Conservation (phyloP, 441 rosid genomes). For the Dalechampia spathulata region DNA sequence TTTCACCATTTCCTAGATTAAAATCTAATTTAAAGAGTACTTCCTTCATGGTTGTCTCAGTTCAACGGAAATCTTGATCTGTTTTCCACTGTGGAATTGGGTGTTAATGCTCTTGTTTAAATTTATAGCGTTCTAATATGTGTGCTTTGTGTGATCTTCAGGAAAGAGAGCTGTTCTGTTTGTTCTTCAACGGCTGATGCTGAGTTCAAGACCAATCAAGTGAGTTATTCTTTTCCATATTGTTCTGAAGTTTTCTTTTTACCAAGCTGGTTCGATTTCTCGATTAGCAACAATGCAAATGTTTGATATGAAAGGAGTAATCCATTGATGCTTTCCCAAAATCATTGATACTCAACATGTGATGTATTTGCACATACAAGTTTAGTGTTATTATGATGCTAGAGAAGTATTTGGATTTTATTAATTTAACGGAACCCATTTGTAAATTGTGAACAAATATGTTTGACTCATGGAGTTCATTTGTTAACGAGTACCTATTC, state of each 20-base stretch:
- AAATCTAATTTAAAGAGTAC: too few species aligned
- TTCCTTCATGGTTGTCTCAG: too few species aligned
- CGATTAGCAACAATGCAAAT: neutral
- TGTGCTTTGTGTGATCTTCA: slow-evolving; percentile 13
- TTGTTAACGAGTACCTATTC: too few species aligned
- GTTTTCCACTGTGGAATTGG: neutral
- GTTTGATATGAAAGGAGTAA: neutral
- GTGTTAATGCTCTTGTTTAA: neutral
- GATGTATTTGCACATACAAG: neutral
- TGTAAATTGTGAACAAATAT: too few species aligned
- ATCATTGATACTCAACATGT: neutral
- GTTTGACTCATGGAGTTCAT: too few species aligned
- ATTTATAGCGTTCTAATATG: too few species aligned
- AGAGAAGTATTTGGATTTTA: slow-evolving; percentile 1
- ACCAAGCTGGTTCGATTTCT: neutral
- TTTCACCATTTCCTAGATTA: too few species aligned
- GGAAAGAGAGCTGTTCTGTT: slow-evolving; percentile 41
- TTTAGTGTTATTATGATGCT: neutral
- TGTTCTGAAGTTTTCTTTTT: neutral
- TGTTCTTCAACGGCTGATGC: slow-evolving; percentile 38
- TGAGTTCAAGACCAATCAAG: slow-evolving; percentile 63
- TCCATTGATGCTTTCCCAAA: neutral
- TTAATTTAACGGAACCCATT: too few species aligned
- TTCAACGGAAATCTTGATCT: too few species aligned
- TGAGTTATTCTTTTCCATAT: slow-evolving; percentile 17